phyloP scores from a whole-genome alignment of 129 eudicot species.

The Ambrosia trifida region DNA sequence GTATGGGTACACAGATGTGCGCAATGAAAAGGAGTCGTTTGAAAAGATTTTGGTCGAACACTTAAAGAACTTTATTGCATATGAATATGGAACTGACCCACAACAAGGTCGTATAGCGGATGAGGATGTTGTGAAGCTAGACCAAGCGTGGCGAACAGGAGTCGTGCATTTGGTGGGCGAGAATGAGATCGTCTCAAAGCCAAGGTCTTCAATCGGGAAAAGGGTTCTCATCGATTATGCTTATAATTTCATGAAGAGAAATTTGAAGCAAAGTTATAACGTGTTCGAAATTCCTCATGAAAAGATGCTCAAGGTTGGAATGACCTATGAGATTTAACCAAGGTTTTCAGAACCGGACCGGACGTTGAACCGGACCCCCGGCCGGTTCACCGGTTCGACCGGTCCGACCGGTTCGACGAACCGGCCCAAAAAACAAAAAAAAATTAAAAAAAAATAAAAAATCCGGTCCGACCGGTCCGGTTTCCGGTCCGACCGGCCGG shows the following conservation, averaged over 20 bases:
- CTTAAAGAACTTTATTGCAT: slow-evolving; percentile 43
- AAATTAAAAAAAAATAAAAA: no score
- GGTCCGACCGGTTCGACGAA: no score
- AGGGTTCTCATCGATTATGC: slow-evolving; percentile 57
- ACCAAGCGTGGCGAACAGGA: slow-evolving; percentile 50
- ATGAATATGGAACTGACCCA: slow-evolving; percentile 8
- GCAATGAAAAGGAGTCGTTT: slow-evolving; percentile 53
- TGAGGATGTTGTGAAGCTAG: slow-evolving; percentile 45
- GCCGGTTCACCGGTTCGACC: no score
- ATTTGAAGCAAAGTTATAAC: slow-evolving; percentile 48
- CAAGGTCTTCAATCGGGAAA: slow-evolving; percentile 45
- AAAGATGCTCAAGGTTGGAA: slow-evolving; percentile 72
- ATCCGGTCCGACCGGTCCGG: no score
- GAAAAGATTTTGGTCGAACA: slow-evolving; percentile 46
- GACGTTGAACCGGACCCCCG: no score
- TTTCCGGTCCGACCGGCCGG: no score
- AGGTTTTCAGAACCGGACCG: no score
- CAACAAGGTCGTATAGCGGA: slow-evolving; percentile 25
- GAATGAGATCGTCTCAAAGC: slow-evolving; percentile 51
- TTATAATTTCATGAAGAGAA: slow-evolving; percentile 59
- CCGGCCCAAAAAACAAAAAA: no score
- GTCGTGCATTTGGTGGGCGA: slow-evolving; percentile 72
- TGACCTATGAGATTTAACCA: slow-evolving; percentile 57
- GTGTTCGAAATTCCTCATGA: slow-evolving; percentile 66
- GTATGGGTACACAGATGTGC: slow-evolving; percentile 68